Base-by-base conservation (phyloP, 331 rosid genomes). In the Ulmus americana region DNA sequence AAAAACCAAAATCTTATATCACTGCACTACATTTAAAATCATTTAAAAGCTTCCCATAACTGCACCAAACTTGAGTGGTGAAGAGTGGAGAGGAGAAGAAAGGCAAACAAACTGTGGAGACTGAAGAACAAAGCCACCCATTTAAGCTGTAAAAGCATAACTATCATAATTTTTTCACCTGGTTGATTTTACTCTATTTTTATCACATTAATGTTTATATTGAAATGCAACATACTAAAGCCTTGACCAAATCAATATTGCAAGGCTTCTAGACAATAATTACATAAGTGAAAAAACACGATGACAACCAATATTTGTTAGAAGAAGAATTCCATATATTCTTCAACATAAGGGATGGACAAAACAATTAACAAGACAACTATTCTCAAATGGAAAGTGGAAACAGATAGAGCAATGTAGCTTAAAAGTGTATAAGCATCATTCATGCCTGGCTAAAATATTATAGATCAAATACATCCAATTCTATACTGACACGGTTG, bases 1-100 rank as follows among this genome's bases (percentile, higher is more conserved):
- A 50, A 73, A 63, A 68, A 45, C 8, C 39, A 42, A 47, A 44
- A 69, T 52, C 71, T 40, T 41, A 51, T 59, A 67, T 49, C 54
- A 63, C 40, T 15, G 53, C 22, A 59, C 63, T 63, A 58, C 42
- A 38, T 65, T 73, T 45, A 15, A 63, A 60, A 56, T 61, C 46
- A 46, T 58, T 51, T 44, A 22, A 41, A 55, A 55, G 41, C 41
- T 13, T 55, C 35, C 41, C 41, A 55, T 10, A 55, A 28, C 10
- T 28, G 59, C 12, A 55, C 35, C 59, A 28, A 55, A 28, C 42
- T 55, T 6, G 11, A 16, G 59, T 0, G 6, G 5, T 9, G 6
- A 20, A 14, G 13, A 9, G 59, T 3, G 6, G 11, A 28, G 6
- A 20, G 41, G 13, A 20, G 41, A 5, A 53, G 39, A 16, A 16